These are phyloP conservation scores for Colletotrichum sojae DNA, from an alignment of 2,329 filamentous ascomycete genomes.

Conservation along the genomic window DNA sequence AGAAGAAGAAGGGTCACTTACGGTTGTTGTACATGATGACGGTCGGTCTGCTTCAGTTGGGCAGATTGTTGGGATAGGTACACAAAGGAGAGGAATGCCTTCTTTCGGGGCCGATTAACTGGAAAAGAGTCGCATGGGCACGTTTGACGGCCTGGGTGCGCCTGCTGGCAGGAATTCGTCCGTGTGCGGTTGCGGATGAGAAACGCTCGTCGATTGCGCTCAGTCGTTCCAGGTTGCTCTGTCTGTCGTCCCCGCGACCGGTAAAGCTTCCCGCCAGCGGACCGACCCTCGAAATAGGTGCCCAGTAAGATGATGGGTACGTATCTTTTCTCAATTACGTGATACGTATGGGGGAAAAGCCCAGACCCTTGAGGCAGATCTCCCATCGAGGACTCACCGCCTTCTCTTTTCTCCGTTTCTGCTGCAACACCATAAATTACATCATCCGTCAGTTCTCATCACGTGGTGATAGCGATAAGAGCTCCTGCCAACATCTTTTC, in stretches of 20 bases:
- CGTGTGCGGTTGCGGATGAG: background rate
- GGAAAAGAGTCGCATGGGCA: slow-evolving; percentile 7
- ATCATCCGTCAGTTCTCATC: background rate
- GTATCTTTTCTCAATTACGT: too few species aligned
- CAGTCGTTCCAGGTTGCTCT: background rate
- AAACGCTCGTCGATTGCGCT: background rate
- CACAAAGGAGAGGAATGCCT: slow-evolving; percentile 1
- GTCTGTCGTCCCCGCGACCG: slow-evolving; percentile 15
- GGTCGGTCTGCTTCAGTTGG: slow-evolving; percentile 3
- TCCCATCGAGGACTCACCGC: slow-evolving; percentile 5
- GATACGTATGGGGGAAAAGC: too few species aligned
- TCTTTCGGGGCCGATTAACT: slow-evolving; percentile 17
- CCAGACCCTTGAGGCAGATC: too few species aligned
- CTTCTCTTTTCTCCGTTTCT: slow-evolving; percentile 8
- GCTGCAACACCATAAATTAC: background rate
- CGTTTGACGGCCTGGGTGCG: background rate
- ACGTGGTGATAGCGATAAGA: slow-evolving; percentile 45
- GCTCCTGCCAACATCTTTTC: slow-evolving; percentile 37
- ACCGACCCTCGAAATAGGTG: too few species aligned
- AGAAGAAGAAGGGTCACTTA: slow-evolving; percentile 46
- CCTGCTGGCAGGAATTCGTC: background rate
- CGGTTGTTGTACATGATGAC: slow-evolving; percentile 49
- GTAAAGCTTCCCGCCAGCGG: background rate
- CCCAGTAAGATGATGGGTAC: background rate
- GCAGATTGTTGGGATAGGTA: background rate